These are phyloP conservation scores for Stramenopiles sp. DNA, from an alignment of 352 stramenopile species.

Conservation along the genomic window DNA sequence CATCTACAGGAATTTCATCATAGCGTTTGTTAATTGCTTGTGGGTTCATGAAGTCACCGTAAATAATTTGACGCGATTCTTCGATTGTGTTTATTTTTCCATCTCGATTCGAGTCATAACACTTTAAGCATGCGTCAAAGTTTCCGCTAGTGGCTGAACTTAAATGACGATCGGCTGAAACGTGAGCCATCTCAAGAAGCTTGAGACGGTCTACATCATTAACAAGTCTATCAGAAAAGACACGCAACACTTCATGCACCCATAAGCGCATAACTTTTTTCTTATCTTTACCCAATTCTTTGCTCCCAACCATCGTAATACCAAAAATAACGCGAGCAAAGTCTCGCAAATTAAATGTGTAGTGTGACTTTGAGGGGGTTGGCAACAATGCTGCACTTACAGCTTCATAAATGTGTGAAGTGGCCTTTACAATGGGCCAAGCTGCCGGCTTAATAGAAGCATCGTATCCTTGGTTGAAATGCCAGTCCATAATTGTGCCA, in stretches of 20 bases:
- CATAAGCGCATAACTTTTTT: constrained; percentile 54
- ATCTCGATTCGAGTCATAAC: constrained; percentile 39
- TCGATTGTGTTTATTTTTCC: background rate
- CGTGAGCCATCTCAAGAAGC: background rate
- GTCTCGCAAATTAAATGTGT: constrained; percentile 80
- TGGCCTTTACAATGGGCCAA: constrained; percentile 19
- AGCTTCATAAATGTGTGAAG: constrained; percentile 71
- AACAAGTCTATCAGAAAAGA: constrained; percentile 52
- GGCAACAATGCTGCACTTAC: constrained; percentile 64
- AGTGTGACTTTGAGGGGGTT: constrained; percentile 75
- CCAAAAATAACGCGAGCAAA: constrained; percentile 69
- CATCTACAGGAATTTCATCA: constrained; percentile 39
- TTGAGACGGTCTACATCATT: constrained; percentile 14
- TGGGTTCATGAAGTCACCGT: constrained; percentile 29
- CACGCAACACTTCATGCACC: constrained; percentile 66
- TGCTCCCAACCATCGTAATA: constrained; percentile 57
- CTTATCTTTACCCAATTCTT: constrained; percentile 46
- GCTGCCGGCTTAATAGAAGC: background rate
- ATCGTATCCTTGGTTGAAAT: constrained; percentile 32
- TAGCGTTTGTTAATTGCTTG: constrained; percentile 53
- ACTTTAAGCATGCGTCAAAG: constrained; percentile 22
- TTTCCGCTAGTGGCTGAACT: constrained; percentile 35
- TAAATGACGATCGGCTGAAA: constrained; percentile 26
- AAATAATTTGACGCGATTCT: constrained; percentile 24
- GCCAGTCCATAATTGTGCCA: constrained; percentile 63